These are phyloP conservation scores for Pluteus cervinus DNA, from an alignment of 768 basidiomycete species.

Conservation along the genomic window DNA sequence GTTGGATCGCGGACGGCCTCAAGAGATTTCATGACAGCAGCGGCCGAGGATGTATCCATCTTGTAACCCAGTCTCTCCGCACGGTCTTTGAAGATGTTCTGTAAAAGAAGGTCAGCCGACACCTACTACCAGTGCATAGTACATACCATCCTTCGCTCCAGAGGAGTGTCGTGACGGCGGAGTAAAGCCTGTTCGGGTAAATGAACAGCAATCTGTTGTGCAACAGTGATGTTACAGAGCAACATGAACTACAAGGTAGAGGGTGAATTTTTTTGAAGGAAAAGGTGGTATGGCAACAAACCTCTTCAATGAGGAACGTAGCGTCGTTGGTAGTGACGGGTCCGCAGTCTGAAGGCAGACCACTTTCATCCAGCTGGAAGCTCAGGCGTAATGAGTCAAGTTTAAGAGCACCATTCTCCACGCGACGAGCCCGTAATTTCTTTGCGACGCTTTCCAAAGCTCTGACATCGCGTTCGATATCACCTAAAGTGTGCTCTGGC, in stretches of 20 bases:
- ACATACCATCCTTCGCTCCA: constrained; percentile 85
- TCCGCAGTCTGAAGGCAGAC: constrained; percentile 74
- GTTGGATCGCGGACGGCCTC: constrained; percentile 66
- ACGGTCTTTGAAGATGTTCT: constrained; percentile 76
- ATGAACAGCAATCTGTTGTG: constrained; percentile 89
- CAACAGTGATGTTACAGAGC: constrained; percentile 82
- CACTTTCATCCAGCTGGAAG: constrained; percentile 77
- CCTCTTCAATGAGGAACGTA: constrained; percentile 85
- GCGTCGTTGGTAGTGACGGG: constrained; percentile 64
- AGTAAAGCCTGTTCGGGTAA: constrained; percentile 97
- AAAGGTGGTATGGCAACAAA: constrained; percentile 23
- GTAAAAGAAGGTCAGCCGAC: constrained; percentile 11
- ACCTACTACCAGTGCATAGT: background rate
- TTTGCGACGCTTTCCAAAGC: constrained; percentile 61
- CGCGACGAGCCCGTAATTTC: constrained; percentile 66
- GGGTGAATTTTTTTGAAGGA: constrained; percentile 7
- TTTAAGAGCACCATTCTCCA: constrained; percentile 74
- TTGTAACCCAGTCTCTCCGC: constrained; percentile 79
- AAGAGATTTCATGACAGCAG: constrained; percentile 81
- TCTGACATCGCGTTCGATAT: constrained; percentile 73
- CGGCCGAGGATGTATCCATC: constrained; percentile 75
- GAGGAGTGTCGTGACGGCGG: constrained; percentile 87
- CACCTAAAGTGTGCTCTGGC: constrained; percentile 52
- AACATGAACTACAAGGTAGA: constrained; percentile 74
- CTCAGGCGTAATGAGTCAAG: constrained; percentile 63